phyloP scores from a whole-genome alignment of 2,329 filamentous ascomycete genomes.

The Coniochaeta pulveracea region DNA sequence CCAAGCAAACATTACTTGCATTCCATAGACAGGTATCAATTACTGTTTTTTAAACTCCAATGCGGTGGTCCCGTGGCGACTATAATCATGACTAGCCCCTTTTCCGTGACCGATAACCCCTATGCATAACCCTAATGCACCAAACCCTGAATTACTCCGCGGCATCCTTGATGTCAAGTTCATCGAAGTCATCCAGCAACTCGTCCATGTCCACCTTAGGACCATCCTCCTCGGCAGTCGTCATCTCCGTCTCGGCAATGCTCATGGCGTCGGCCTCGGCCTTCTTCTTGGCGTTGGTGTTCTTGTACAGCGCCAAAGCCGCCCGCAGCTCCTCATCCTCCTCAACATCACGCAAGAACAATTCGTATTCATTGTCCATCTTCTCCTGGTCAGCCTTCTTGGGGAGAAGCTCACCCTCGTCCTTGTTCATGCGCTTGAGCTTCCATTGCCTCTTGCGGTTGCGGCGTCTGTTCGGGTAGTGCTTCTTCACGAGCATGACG shows the following conservation, averaged over 20 bases:
- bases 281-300: constrained; percentile 34
- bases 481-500: constrained; percentile 93
- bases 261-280: constrained; percentile 43
- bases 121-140: too few relatives aligned
- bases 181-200: constrained; percentile 85
- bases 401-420: constrained; percentile 77
- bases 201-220: constrained; percentile 70
- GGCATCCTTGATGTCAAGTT: constrained; percentile 62
- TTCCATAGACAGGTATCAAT: too few relatives aligned
- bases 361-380: constrained; percentile 89
- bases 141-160: too few relatives aligned
- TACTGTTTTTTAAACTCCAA: too few relatives aligned
- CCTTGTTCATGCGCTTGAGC: constrained; percentile 83
- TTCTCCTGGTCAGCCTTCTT: constrained; percentile 80
- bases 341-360: constrained; percentile 94
- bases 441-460: constrained; percentile 79
- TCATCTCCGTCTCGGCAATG: constrained; percentile 44
- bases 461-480: constrained; percentile 75
- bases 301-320: constrained; percentile 80
- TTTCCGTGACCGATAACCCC: too few relatives aligned
- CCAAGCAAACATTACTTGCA: too few relatives aligned
- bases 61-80: too few relatives aligned
- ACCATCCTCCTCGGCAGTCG: constrained; percentile 43
- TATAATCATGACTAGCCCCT: not conserved
- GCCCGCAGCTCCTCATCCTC: constrained; percentile 82